Conservation (phyloP, 2,329 filamentous ascomycete genomes). For the Calonectria pauciramosa region DNA sequence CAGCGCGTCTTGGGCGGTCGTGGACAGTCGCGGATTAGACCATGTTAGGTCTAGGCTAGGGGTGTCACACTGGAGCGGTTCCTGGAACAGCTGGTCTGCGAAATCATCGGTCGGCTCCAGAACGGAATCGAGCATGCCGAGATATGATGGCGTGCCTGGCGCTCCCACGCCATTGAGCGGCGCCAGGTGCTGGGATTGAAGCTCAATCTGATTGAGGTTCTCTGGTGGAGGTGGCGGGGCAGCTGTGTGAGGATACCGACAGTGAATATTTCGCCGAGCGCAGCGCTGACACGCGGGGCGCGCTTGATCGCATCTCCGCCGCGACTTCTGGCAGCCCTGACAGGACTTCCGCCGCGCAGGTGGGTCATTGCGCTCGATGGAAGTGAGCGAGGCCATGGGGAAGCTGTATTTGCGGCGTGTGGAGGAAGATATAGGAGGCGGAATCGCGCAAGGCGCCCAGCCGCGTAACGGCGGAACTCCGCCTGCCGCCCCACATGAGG, state of each 20-base stretch:
- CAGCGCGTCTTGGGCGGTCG: constrained; percentile 13
- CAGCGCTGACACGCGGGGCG: constrained; percentile 11
- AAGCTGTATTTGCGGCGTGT: neutral
- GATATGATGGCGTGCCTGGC: neutral
- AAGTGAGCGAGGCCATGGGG: constrained; percentile 2
- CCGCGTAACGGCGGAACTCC: constrained; percentile 5
- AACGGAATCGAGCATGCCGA: constrained; percentile 11
- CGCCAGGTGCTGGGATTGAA: neutral
- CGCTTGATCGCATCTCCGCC: constrained; percentile 11
- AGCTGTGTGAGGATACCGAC: constrained; percentile 1
- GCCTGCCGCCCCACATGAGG: neutral
- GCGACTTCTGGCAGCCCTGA: neutral
- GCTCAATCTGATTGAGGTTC: constrained; percentile 4
- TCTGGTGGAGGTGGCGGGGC: neutral
- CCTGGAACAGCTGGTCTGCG: constrained; percentile 7
- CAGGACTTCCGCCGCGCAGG: constrained; percentile 14
- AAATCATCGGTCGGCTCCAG: constrained; percentile 10
- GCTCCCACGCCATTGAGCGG: neutral
- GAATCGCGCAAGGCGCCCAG: neutral
- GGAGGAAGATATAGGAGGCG: neutral
- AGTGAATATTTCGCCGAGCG: constrained; percentile 4
- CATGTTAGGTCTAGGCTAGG: neutral
- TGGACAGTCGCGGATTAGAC: constrained; percentile 11
- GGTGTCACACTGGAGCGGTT: neutral
- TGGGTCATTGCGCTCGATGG: constrained; percentile 13